Percentiles rank a stretch among this genome's conserved stretches.
phyloP scores from a whole-genome alignment of 805 yeast species.

The Yarrowia yakushimensis region DNA sequence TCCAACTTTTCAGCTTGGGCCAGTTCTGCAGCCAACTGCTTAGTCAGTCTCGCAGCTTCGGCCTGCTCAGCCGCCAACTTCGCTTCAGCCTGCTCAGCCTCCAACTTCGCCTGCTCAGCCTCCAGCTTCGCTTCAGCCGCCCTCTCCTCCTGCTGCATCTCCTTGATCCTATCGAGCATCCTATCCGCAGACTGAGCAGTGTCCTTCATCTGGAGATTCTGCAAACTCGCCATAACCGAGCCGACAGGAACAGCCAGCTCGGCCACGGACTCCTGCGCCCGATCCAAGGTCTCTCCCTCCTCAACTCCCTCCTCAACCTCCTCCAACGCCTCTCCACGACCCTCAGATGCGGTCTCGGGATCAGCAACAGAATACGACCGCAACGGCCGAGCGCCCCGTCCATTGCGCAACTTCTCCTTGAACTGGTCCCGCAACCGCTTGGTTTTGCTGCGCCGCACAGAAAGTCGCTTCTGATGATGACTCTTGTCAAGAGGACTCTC shows the following conservation, averaged over 20 bases:
- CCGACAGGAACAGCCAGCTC: neutral
- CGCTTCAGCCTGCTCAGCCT: neutral
- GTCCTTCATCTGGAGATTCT: conserved; percentile 4
- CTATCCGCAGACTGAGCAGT: neutral
- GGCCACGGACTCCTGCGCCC: neutral
- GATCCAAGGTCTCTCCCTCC: neutral
- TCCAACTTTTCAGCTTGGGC: neutral
- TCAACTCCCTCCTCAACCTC: conserved; percentile 3
- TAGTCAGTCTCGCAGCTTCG: too few species aligned
- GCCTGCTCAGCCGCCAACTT: neutral
- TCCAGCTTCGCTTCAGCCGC: neutral
- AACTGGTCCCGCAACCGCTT: conserved; percentile 10
- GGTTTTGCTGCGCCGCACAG: neutral
- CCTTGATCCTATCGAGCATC: conserved; percentile 1
- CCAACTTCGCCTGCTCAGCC: neutral
- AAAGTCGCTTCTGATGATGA: conserved; percentile 2
- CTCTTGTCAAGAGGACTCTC: conserved; percentile 7
- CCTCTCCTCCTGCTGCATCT: conserved; percentile 6
- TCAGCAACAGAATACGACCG: neutral
- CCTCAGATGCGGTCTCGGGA: neutral
- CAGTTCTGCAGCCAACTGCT: neutral
- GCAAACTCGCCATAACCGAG: neutral
- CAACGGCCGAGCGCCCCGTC: neutral
- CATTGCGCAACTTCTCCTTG: conserved; percentile 2
- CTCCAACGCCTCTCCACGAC: neutral